Base-by-base conservation (phyloP, 352 stramenopile genomes). In the Globisporangium nodosum region DNA sequence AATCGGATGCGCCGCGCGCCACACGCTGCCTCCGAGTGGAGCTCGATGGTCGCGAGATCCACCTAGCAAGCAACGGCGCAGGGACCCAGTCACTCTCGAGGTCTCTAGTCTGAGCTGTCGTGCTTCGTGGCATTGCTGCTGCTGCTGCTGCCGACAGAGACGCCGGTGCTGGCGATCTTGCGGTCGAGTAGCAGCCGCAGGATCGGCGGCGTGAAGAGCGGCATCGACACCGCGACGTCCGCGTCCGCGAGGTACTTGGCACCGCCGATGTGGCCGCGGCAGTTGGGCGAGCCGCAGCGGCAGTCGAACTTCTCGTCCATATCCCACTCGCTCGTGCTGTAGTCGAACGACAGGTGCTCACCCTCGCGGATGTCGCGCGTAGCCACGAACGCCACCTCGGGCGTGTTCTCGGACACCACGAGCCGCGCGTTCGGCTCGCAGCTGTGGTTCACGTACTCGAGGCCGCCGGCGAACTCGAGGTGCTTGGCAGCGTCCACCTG, bases 221-320 rank as follows among this genome's bases (percentile, higher is more conserved):
- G 70, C 61, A 91, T 63, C 6, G 76, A 64, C 13, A 58, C 52
- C n/a, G 59, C 62, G 18, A 94, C 63, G 50, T 92, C 63, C 8
- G 61, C 48, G 51, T 90, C 69, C n/a, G 45, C 66, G 12, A 96
- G 69, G 66, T 92, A 84, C 70, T 94, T 94, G 57, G 87, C 87
- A 5, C 87, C 87, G 15, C 76, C 71, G 39, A 95, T 85, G 68
- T 92, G 70, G 21, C 80, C 77, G 33, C 73, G 74, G 58, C 83
- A 92, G 12, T 70, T 76, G 3, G 63, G 48, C 27, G 79, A 71
- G 49, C 85, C 82, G 58, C 87, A 96, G 42, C 75, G 75, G 65
- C 87, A 96, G 54, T 85, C 70, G 31, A 96, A 96, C 61, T 94
- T 94, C 60, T 93, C 84, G 59, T 96, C 84, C 87, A 96, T 96